These are phyloP conservation scores for Eucommia ulmoides DNA, from an alignment of 257 asterid species.

Conservation along the genomic window DNA sequence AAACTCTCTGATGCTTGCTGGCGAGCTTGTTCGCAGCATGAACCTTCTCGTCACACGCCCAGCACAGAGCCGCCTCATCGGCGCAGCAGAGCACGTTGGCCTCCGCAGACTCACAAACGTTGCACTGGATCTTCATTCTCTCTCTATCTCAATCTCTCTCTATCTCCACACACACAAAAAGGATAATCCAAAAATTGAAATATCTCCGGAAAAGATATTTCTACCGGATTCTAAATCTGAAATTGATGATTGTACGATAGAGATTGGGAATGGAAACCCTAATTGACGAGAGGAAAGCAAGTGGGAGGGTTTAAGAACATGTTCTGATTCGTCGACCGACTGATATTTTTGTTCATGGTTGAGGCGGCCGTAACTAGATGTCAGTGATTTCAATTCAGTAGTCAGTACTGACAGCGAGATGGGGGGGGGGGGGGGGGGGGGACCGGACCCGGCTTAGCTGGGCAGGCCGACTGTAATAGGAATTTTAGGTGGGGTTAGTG, in stretches of 20 bases:
- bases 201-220: too few relatives aligned
- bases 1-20: neutral
- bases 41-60: neutral
- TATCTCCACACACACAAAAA: constrained; percentile 1
- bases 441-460: too few relatives aligned
- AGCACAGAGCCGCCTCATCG: neutral
- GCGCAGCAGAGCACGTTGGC: neutral
- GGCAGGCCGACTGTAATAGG: too few relatives aligned
- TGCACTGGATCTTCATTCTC: neutral
- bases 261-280: too few relatives aligned
- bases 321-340: neutral
- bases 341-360: neutral
- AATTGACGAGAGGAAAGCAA: neutral
- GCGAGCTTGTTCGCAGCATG: neutral
- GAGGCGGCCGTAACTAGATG: neutral
- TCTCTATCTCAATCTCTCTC: neutral
- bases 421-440: too few relatives aligned
- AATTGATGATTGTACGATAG: too few relatives aligned
- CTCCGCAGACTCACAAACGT: neutral
- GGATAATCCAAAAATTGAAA: too few relatives aligned
- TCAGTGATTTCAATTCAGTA: too few relatives aligned
- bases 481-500: too few relatives aligned
- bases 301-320: neutral
- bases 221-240: too few relatives aligned
- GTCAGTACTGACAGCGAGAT: neutral